phyloP scores from a whole-genome alignment of 192 early-diverging fungal species.

The Paraglomus brasilianum region DNA sequence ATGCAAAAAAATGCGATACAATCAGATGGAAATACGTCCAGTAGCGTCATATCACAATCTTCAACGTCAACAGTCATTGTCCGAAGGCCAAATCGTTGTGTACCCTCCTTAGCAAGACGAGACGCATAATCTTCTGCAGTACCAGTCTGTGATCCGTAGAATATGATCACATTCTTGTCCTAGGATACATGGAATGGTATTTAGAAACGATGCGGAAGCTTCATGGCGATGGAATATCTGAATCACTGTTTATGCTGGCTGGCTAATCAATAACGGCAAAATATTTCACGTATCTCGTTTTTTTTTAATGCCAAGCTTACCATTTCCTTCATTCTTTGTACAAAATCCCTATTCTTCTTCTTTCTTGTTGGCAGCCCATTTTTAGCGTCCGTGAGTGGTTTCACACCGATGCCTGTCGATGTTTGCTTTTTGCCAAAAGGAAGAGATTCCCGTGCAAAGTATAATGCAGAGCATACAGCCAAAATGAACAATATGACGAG shows the following conservation, averaged over 20 bases:
- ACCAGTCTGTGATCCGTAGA: slow-evolving; percentile 98
- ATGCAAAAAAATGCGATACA: slow-evolving; percentile 86
- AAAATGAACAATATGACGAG: background rate
- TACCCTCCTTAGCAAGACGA: slow-evolving; percentile 84
- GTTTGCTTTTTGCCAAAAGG: background rate
- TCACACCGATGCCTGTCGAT: background rate
- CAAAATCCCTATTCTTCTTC: slow-evolving; percentile 51
- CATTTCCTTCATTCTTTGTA: slow-evolving; percentile 56
- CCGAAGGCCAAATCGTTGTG: slow-evolving; percentile 67
- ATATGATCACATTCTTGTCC: slow-evolving; percentile 78
- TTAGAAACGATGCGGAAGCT: no score
- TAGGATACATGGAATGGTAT: slow-evolving; percentile 25
- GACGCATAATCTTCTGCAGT: slow-evolving; percentile 98
- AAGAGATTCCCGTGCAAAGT: slow-evolving; percentile 4
- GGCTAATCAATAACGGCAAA: background rate
- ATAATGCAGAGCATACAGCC: background rate
- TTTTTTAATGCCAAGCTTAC: slow-evolving; percentile 28
- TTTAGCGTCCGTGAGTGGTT: background rate
- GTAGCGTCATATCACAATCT: slow-evolving; percentile 85
- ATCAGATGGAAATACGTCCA: slow-evolving; percentile 67
- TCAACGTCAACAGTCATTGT: slow-evolving; percentile 85
- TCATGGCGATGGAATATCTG: background rate
- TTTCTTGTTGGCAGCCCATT: slow-evolving; percentile 22
- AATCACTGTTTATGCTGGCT: background rate
- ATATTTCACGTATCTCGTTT: no score